phyloP scores from a whole-genome alignment of 2,329 filamentous ascomycete species.

The Fusarium chlamydosporum region DNA sequence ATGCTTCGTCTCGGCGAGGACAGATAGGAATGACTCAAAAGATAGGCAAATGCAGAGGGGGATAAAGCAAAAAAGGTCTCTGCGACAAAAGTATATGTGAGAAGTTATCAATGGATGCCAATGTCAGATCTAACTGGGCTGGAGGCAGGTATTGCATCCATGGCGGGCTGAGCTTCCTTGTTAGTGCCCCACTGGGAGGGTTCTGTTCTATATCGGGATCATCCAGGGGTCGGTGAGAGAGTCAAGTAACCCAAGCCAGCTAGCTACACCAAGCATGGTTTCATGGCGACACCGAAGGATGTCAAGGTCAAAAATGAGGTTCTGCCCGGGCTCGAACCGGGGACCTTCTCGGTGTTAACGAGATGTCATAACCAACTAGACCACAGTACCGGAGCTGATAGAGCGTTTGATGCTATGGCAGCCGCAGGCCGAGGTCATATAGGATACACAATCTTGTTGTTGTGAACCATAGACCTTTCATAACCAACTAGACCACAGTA shows the following conservation, averaged over 20 bases:
- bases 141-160: slow-evolving; percentile 11
- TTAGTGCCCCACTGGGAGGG: slow-evolving; percentile 25
- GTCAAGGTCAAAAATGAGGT: background rate
- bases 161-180: slow-evolving; percentile 24
- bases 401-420: too few species aligned
- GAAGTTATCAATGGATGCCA: slow-evolving; percentile 4
- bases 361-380: slow-evolving; percentile 36
- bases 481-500: slow-evolving; percentile 33
- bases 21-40: background rate
- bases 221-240: slow-evolving; percentile 27
- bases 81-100: slow-evolving; percentile 5
- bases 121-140: slow-evolving; percentile 27
- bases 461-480: slow-evolving; percentile 22
- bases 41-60: slow-evolving; percentile 19
- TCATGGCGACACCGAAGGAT: slow-evolving; percentile 19
- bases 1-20: slow-evolving; percentile 3
- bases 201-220: slow-evolving; percentile 24
- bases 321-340: slow-evolving; percentile 30
- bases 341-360: slow-evolving; percentile 32
- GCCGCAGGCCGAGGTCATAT: too few species aligned
- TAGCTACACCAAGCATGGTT: background rate
- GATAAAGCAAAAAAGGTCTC: background rate
- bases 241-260: background rate
- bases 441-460: too few species aligned
- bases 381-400: slow-evolving; percentile 3